Evolutionary conservation across 805 yeast species (phyloP), one percentile per base, ranked within the genome.

Genomic region (Priceomyces haplophilus): DNA sequence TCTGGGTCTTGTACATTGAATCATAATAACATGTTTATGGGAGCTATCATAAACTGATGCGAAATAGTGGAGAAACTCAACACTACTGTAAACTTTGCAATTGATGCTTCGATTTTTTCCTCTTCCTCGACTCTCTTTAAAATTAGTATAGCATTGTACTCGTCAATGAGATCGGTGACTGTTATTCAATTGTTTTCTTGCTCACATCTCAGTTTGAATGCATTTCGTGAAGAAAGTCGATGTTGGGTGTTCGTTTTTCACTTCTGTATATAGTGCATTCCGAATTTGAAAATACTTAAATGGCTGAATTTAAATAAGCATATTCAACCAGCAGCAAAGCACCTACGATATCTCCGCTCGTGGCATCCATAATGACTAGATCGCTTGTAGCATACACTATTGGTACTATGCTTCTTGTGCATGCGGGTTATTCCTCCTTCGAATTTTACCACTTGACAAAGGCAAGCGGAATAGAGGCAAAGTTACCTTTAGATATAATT

Each of bases 401-500:
- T 5, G 62, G 61, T 2, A 16, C 44, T 12, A 32, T 46, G 5
- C 30, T 58, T 7, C 61, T 78, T 29, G 38, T 67, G 1, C 82
- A 79, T 53, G 71, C 81, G 1, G 79, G 75, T 1, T 78, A 75
- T 48, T 78, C 83, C 5, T 69, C 82, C 2, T 74, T 71, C 48
- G 82, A 78, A 51, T 69, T 68, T 58, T 73, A 72, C 51, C 73
- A 71, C 51, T 57, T 70, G 27, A 42, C 56, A 18, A 58, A 69
- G 47, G 39, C 55, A 34, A 19, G 51, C 5, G 36, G 47, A 13
- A 17, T 44, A 5, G 24, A 46, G 16, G 33, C 45, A 30, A 36
- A 46, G 8, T 50, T 75, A 34, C 80, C 80, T 1, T 38, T 55
- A 5, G 83, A 79, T 52, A 69, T 83, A 18, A 55, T 66, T 24